Evolutionary conservation across 192 early-diverging fungal genomes (phyloP), one percentile per base, ranked within the genome.

Genomic region (Phycomyces nitens): DNA sequence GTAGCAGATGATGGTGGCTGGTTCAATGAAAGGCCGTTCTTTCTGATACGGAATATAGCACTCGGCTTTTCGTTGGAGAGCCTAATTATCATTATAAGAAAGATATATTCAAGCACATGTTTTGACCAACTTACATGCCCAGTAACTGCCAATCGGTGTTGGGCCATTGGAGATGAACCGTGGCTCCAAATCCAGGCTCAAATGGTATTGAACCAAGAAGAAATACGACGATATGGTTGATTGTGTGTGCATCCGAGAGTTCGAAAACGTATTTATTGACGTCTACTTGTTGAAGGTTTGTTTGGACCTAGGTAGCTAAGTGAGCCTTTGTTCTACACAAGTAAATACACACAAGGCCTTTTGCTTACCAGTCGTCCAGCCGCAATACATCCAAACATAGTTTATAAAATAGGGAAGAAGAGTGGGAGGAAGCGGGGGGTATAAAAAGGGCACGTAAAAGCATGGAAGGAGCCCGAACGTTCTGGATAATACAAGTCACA

Each of bases 171-270:
- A 97, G 81, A 70, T 98, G 96, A 15, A 96, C 96, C 0, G 96
- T 96, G 12, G 96, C 96, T 4, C 89, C 96, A 74, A 76, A 93
- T 1, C 94, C 94, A 11, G 88, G 80, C 58, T 95, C 92, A 66
- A 98, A 96, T 2, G 94, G 90, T 23, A 85, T 67, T 1, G 84
- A 87, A 2, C 94, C 96, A 4, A 92, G 85, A 38, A 96, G 74
- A 66, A 98, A 98, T 40, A 96, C 94, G 3, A 95, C 93, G 38
- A 97, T 86, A 77, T 98, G 96, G 77, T 98, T 98, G 77, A 96
- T 91, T 56, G 74, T 80, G 61, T 82, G 80, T 1, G 94, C 89
- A 53, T 96, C 92, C 1, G 85, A 77, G 16, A 98, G 78, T 69
- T 94, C 90, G 82, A 98, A 95, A 12, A 94, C 82, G 73, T 91